Base-by-base conservation (phyloP, 352 stramenopile species). In the Phytophthora idaei region DNA sequence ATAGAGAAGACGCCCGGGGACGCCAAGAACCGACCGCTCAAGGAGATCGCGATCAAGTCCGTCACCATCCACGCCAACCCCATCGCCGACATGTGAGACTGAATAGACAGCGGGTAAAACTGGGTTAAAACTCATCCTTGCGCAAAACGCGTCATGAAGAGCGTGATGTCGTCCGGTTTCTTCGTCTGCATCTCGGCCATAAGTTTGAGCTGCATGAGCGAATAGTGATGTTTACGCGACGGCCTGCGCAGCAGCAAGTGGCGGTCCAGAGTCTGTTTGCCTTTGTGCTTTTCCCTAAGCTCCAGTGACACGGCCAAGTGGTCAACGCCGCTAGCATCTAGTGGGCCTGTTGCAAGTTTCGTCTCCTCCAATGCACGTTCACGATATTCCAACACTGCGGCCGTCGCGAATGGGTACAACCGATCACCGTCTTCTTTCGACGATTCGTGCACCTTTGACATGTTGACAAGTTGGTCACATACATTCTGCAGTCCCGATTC, bases 1-100 rank as follows among this genome's bases (percentile, higher is more conserved):
- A 98, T 99, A 67, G 97, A 99, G 80, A 97, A 98, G 70, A 72
- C 96, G 14, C 94, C 93, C 3, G 90, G 98, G 27, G 89, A 94
- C 71, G 80, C 75, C 77, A 98, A 98, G 74, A 87, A 95, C 75
- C 86, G 86, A 3, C 92, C 93, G 31, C 48, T 93, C 15, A 96
- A 92, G 59, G 92, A 97, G 28, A 96, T 98, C 49, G 59, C 87
- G 29, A 86, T 98, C 61, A 81, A 97, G 51, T 77, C 55, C 34
- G 71, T 98, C 61, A 97, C 86, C 21, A 97, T 98, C 69, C 94
- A 98, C 71, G 93, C 94, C 31, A 98, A 98, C 69, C 94, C 94
- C 4, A 84, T 98, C 45, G 93, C 93, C 39, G 87, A 93, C 41
- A 77, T 81, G 45, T 89, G 44, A 77, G 8, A 14, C 39, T 27